These are phyloP conservation scores for Centella asiatica DNA, from an alignment of 129 eudicot genomes.

Conservation along the genomic window DNA sequence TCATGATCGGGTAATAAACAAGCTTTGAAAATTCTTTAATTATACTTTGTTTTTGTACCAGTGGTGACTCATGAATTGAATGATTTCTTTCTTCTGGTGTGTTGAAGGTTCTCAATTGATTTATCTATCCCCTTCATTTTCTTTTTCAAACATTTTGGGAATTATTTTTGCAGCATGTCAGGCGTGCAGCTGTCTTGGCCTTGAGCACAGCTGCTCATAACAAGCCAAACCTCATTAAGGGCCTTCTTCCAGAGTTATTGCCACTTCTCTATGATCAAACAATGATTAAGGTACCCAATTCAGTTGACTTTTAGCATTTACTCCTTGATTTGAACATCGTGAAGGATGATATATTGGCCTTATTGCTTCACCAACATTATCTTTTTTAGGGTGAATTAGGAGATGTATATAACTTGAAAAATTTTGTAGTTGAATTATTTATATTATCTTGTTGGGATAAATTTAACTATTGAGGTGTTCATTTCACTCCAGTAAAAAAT, in stretches of 20 bases:
- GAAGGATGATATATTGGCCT: background rate
- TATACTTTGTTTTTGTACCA: background rate
- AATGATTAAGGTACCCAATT: slow-evolving; percentile 59
- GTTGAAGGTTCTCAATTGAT: background rate
- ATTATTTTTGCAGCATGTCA: slow-evolving; percentile 69
- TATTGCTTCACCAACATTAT: background rate
- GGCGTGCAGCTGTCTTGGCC: slow-evolving; percentile 98
- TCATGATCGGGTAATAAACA: slow-evolving; percentile 62
- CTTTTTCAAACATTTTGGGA: background rate
- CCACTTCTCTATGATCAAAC: slow-evolving; percentile 98
- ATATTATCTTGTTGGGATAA: no score
- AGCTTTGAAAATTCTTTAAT: background rate
- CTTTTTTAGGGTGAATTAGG: background rate
- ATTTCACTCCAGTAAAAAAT: no score
- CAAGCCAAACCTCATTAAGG: slow-evolving; percentile 89
- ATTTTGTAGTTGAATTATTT: no score
- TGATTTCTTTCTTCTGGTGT: background rate
- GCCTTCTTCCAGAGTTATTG: slow-evolving; percentile 77
- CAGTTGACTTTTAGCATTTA: background rate
- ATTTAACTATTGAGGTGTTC: no score
- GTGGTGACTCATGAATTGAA: background rate
- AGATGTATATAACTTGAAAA: background rate
- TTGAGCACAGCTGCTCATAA: slow-evolving; percentile 97
- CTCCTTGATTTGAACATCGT: background rate
- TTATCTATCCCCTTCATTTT: background rate